Conservation (phyloP, 202 grass and related monocot species). For the Elaeis oleifera region DNA sequence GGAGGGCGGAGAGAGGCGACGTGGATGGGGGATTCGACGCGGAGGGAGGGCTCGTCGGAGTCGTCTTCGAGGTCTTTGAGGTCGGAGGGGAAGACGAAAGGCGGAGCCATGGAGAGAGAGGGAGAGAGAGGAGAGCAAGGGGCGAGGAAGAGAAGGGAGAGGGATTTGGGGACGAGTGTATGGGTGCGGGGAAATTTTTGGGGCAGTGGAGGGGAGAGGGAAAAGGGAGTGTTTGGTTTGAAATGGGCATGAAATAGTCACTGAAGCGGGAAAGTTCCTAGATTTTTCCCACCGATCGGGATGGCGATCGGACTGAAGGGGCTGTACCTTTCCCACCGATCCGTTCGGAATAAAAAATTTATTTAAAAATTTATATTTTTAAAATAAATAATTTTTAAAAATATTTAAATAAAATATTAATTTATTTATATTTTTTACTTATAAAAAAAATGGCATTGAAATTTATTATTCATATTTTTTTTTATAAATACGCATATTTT, state of each 20-base stretch:
- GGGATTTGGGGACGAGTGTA: not conserved
- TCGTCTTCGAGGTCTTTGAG: slow-evolving; percentile 64
- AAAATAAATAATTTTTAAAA: no score
- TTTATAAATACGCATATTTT: no score
- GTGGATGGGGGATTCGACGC: slow-evolving; percentile 45
- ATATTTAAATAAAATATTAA: no score
- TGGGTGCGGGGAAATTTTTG: not conserved
- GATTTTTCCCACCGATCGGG: not conserved
- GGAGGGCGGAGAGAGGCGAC: slow-evolving; percentile 45
- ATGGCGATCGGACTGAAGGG: not conserved
- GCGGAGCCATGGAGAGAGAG: slow-evolving; percentile 39
- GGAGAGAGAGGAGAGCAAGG: slow-evolving; percentile 1
- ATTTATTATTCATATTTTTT: no score
- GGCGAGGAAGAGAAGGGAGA: not conserved
- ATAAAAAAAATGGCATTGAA: no score
- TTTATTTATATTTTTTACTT: no score
- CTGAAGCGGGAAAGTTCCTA: slow-evolving; percentile 20
- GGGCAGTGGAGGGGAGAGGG: not conserved
- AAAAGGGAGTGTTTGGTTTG: not conserved
- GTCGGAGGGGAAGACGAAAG: slow-evolving; percentile 61
- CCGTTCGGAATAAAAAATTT: no score
- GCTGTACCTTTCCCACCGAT: no score
- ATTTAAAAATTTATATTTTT: no score
- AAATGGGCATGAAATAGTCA: slow-evolving; percentile 16
- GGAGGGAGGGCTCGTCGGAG: slow-evolving; percentile 34